Percentiles rank a stretch among this genome's conserved stretches.
These are phyloP conservation scores for Chlorella vulgaris DNA, from an alignment of 139 green algal genomes.

Conservation along the genomic window DNA sequence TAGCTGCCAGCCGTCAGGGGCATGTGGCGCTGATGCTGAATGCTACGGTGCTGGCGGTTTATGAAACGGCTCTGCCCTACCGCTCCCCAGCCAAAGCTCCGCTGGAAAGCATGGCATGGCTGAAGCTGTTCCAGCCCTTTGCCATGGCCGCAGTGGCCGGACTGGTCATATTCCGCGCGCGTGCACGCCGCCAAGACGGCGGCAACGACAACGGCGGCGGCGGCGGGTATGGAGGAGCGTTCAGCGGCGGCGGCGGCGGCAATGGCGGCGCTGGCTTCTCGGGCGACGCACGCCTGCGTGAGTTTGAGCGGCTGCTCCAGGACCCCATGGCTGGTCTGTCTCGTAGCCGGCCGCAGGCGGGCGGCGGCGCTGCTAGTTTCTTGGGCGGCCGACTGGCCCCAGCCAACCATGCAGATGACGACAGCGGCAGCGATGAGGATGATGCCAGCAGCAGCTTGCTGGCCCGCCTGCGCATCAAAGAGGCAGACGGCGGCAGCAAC, in stretches of 20 bases:
- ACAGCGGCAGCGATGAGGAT: conserved; percentile 3
- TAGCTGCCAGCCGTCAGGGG: neutral
- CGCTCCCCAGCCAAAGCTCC: neutral
- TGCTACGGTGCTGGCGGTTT: neutral
- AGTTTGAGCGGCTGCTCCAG: conserved; percentile 36
- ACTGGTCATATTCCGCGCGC: conserved; percentile 15
- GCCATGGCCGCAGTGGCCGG: conserved; percentile 22
- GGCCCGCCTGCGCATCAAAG: neutral
- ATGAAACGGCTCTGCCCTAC: conserved; percentile 6
- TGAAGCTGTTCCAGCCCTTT: conserved; percentile 29
- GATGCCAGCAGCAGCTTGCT: conserved; percentile 19
- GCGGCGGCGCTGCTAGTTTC: neutral
- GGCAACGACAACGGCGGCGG: neutral
- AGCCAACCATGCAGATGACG: no score
- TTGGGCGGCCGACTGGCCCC: neutral
- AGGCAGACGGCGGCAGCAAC: no score
- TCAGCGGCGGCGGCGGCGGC: neutral
- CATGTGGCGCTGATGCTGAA: conserved; percentile 4
- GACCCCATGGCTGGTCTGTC: neutral
- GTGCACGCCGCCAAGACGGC: neutral
- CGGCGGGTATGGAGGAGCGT: neutral
- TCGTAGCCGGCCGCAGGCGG: neutral
- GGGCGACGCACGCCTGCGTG: neutral
- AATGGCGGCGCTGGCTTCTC: neutral
- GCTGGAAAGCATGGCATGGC: neutral